These are phyloP conservation scores for Colletotrichum kahawae DNA, from an alignment of 2,329 filamentous ascomycete genomes.

Conservation along the genomic window DNA sequence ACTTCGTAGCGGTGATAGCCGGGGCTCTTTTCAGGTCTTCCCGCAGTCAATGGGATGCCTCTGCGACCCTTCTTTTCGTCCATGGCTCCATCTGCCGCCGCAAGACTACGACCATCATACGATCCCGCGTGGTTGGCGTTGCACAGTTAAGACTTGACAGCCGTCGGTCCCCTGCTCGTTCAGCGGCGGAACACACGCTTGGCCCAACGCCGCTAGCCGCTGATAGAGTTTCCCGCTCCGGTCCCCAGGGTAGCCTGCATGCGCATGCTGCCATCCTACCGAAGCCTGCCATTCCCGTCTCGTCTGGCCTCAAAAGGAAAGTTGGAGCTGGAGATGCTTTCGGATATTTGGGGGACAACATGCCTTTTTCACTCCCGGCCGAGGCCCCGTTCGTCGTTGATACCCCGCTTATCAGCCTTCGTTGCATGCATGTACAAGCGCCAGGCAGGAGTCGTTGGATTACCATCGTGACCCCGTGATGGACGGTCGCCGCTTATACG, in stretches of 20 bases:
- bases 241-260: conserved; percentile 9
- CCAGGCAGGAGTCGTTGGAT: conserved; percentile 1
- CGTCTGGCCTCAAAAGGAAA: conserved; percentile 1
- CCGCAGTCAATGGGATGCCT: background rate
- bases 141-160: background rate
- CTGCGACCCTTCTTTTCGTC: conserved; percentile 1
- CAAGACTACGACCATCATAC: background rate
- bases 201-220: conserved; percentile 8
- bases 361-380: background rate
- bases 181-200: background rate
- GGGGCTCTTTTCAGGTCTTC: background rate
- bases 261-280: conserved; percentile 6
- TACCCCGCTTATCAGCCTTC: conserved; percentile 17
- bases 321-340: conserved; percentile 8
- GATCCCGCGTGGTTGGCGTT: conserved; percentile 4
- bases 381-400: background rate
- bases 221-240: conserved; percentile 12
- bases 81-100: background rate
- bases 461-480: background rate
- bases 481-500: background rate
- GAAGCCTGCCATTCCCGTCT: conserved; percentile 12
- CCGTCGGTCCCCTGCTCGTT: background rate
- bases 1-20: background rate
- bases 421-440: background rate
- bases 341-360: background rate